Evolutionary conservation across 768 basidiomycete genomes (phyloP).

Genomic region (Tephrocybe sp.): DNA sequence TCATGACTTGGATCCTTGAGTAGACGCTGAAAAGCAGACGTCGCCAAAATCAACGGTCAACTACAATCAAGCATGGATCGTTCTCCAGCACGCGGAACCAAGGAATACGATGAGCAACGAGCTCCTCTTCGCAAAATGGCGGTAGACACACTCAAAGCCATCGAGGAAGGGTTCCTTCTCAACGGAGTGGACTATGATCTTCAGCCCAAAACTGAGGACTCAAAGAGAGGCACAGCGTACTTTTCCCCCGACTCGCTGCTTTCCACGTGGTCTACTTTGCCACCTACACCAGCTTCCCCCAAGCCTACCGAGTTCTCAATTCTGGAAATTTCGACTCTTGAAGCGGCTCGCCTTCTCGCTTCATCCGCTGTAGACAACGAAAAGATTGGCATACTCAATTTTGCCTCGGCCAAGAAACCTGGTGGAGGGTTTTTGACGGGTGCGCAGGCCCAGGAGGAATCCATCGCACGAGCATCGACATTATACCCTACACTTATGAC

Average conservation of each 20-base stretch:
- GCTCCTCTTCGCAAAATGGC: constrained; percentile 41
- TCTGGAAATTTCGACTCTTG: constrained; percentile 61
- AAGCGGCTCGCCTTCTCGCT: constrained; percentile 47
- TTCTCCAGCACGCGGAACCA: constrained; percentile 7
- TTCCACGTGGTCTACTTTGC: constrained; percentile 43
- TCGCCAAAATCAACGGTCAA: background rate
- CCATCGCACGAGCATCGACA: constrained; percentile 73
- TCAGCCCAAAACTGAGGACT: constrained; percentile 19
- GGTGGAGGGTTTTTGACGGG: constrained; percentile 77
- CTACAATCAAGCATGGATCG: background rate
- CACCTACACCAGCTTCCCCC: constrained; percentile 37
- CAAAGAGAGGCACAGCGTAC: constrained; percentile 45
- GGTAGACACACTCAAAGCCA: constrained; percentile 45
- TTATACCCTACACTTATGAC: constrained; percentile 63
- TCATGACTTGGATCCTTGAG: too few species aligned
- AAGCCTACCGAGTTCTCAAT: constrained; percentile 39
- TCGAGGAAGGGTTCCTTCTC: constrained; percentile 41
- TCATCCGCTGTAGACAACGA: constrained; percentile 18
- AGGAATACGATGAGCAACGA: constrained; percentile 24
- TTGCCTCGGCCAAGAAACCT: constrained; percentile 72
- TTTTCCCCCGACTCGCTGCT: constrained; percentile 49
- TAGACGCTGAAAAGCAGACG: too few species aligned
- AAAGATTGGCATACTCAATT: constrained; percentile 66
- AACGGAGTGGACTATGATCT: constrained; percentile 30
- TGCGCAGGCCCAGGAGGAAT: constrained; percentile 78